phyloP scores from a whole-genome alignment of 108 stramenopile genomes.

The Cylindrotheca fusiformis region DNA sequence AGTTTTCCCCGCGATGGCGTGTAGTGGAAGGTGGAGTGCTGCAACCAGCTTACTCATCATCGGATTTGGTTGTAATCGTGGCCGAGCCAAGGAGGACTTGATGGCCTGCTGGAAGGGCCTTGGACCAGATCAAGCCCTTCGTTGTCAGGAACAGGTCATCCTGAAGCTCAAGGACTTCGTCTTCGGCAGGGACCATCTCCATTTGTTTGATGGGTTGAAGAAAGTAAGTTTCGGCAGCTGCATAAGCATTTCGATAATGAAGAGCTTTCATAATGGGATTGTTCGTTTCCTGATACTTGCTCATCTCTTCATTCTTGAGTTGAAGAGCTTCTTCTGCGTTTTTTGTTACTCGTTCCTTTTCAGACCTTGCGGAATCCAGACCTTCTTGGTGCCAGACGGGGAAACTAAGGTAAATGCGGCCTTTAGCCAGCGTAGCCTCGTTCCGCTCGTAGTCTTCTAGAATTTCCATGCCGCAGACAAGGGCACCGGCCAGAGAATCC shows the following conservation, averaged over 20 bases:
- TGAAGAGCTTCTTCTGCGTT: slow-evolving; percentile 34
- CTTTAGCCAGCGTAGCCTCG: slow-evolving; percentile 46
- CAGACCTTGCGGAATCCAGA: slow-evolving; percentile 32
- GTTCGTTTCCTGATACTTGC: slow-evolving; percentile 45
- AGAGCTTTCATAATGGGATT: slow-evolving; percentile 64
- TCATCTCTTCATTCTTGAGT: slow-evolving; percentile 42
- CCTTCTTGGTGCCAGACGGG: slow-evolving; percentile 54
- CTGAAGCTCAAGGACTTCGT: slow-evolving; percentile 24
- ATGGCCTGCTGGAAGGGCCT: slow-evolving; percentile 4
- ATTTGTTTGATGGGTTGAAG: slow-evolving; percentile 14
- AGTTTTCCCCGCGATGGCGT: neutral
- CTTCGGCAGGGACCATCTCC: slow-evolving; percentile 20
- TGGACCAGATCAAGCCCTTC: slow-evolving; percentile 38
- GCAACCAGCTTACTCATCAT: slow-evolving; percentile 11
- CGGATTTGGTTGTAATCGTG: slow-evolving; percentile 3
- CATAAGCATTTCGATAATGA: slow-evolving; percentile 53
- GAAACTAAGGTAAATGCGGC: slow-evolving; percentile 53
- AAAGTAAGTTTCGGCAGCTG: slow-evolving; percentile 30
- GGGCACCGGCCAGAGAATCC: slow-evolving; percentile 44
- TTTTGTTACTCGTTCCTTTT: slow-evolving; percentile 36
- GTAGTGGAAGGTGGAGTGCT: no score
- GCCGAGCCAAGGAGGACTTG: slow-evolving; percentile 26
- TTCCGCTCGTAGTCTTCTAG: slow-evolving; percentile 49
- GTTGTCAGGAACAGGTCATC: slow-evolving; percentile 28
- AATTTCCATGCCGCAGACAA: slow-evolving; percentile 59